phyloP scores from a whole-genome alignment of 2,329 filamentous ascomycete species.

The Fusarium albidum region DNA sequence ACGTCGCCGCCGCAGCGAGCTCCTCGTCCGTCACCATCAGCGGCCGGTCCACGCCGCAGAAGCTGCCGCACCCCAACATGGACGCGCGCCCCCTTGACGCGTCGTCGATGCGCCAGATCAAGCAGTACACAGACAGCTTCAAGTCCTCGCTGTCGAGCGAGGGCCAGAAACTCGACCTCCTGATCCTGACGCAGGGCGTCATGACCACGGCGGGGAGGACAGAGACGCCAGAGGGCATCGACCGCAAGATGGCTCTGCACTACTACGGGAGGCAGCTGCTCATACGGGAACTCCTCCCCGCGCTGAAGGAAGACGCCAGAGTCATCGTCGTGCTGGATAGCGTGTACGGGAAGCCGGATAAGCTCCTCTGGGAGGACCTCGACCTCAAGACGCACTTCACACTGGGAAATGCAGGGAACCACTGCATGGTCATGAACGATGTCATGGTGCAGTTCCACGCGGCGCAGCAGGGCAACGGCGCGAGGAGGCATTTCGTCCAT shows the following conservation, averaged over 20 bases:
- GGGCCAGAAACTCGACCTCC: conserved; percentile 45
- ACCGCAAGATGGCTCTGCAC: conserved; percentile 55
- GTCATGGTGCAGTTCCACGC: conserved; percentile 48
- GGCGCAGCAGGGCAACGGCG: conserved; percentile 32
- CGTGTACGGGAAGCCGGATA: conserved; percentile 40
- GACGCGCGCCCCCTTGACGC: conserved; percentile 45
- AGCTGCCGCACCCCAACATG: conserved; percentile 44
- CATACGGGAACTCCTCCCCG: conserved; percentile 49
- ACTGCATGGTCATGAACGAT: conserved; percentile 51
- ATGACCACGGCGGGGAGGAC: conserved; percentile 45
- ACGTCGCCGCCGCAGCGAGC: conserved; percentile 39
- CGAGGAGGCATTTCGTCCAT: conserved; percentile 48
- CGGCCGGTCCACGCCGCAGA: conserved; percentile 42
- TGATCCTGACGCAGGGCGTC: conserved; percentile 51
- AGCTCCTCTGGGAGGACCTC: conserved; percentile 50
- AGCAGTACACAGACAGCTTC: conserved; percentile 42
- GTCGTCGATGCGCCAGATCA: conserved; percentile 45
- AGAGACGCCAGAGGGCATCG: conserved; percentile 54
- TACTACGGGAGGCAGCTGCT: conserved; percentile 56
- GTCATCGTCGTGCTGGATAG: conserved; percentile 51
- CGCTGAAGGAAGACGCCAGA: conserved; percentile 46
- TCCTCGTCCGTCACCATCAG: conserved; percentile 44
- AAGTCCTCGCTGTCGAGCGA: conserved; percentile 32
- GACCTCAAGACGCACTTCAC: conserved; percentile 48
- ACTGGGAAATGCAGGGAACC: conserved; percentile 44